Percentiles rank a stretch among this genome's conserved stretches.
phyloP scores from a whole-genome alignment of 108 stramenopile genomes.

The Fistulifera pelliculosa region DNA sequence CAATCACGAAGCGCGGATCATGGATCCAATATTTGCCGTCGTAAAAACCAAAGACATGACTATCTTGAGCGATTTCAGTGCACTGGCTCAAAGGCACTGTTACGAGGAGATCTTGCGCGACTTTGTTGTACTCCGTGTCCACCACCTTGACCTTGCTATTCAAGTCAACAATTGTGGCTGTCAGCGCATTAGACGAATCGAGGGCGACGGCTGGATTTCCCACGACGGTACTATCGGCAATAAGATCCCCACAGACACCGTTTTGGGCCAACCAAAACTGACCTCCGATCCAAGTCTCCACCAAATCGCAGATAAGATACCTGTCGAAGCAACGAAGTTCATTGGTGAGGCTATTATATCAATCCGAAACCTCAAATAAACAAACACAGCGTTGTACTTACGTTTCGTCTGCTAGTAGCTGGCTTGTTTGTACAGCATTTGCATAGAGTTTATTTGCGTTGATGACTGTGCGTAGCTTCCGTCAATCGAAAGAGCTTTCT shows the following conservation, averaged over 20 bases:
- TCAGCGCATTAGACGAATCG: neutral
- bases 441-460: neutral
- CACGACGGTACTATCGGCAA: too few relatives aligned
- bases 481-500: conserved; percentile 4
- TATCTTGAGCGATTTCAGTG: neutral
- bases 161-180: neutral
- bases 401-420: neutral
- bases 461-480: conserved; percentile 3
- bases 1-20: too few relatives aligned
- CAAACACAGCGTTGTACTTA: neutral
- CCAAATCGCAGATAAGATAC: neutral
- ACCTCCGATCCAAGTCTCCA: too few relatives aligned
- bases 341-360: neutral
- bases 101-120: neutral
- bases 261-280: too few relatives aligned
- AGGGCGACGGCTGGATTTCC: neutral
- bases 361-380: too few relatives aligned
- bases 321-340: neutral
- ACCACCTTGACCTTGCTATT: too few relatives aligned
- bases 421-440: neutral
- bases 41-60: neutral
- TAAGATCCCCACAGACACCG: too few relatives aligned
- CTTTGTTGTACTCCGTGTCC: neutral
- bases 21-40: neutral
- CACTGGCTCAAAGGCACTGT: neutral